A percentile compares a stretch with the other conserved stretches of the same genome.
Evolutionary conservation across 139 green algal genomes (phyloP).

Genomic region (Desmodesmus armatus): DNA sequence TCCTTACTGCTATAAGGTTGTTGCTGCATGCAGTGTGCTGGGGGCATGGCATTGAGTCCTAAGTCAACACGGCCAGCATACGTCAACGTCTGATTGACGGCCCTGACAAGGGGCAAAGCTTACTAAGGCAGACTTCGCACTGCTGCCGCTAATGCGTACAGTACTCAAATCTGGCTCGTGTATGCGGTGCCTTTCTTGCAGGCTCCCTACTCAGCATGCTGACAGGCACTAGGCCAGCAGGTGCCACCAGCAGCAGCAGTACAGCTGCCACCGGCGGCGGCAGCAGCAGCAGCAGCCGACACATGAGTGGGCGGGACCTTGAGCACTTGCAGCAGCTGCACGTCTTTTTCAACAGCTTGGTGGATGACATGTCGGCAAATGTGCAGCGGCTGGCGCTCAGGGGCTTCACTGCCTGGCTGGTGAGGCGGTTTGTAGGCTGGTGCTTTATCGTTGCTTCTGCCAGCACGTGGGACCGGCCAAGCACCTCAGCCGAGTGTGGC

Average conservation of each 20-base stretch:
- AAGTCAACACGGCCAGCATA: no score
- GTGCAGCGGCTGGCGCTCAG: constrained; percentile 69
- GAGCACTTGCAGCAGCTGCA: constrained; percentile 51
- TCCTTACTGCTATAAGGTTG: not conserved
- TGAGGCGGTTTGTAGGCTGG: constrained; percentile 51
- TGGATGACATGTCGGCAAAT: constrained; percentile 58
- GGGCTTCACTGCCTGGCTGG: constrained; percentile 87
- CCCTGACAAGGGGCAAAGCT: no score
- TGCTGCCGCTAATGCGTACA: no score
- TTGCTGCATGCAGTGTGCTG: not conserved
- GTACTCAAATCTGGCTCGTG: no score
- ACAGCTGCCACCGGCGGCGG: not conserved
- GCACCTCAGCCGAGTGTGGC: no score
- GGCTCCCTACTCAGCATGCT: constrained; percentile 15
- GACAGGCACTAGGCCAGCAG: not conserved
- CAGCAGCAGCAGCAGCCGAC: not conserved
- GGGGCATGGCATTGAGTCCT: no score
- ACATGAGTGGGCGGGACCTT: not conserved
- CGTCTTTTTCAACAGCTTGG: constrained; percentile 55
- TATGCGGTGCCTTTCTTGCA: not conserved
- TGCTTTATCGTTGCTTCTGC: no score
- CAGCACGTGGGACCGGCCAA: no score
- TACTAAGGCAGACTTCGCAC: no score
- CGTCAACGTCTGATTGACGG: no score
- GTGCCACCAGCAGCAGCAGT: not conserved